Conservation (phyloP, 2,329 filamentous ascomycete species). For the Epichloe sibirici region DNA sequence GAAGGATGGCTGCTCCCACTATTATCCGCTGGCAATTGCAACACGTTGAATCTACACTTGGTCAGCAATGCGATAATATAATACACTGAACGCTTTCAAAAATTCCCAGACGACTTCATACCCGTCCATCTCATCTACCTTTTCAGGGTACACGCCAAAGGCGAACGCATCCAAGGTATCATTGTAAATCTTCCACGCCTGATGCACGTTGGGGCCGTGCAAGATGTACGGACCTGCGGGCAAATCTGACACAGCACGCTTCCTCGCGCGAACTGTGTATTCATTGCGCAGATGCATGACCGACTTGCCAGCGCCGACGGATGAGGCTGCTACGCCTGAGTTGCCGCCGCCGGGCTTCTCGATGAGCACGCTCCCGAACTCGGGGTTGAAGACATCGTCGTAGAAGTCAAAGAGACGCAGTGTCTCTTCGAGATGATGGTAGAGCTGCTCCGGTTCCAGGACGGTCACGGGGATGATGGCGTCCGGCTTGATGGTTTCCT, state of each 20-base stretch:
- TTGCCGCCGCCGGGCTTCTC: slow-evolving; percentile 22
- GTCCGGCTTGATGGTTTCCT: slow-evolving; percentile 29
- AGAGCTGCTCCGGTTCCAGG: slow-evolving; percentile 25
- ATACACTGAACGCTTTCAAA: background rate
- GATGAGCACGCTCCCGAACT: slow-evolving; percentile 26
- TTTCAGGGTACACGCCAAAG: slow-evolving; percentile 24
- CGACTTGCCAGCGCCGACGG: background rate
- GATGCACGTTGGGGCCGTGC: slow-evolving; percentile 27
- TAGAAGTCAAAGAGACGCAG: slow-evolving; percentile 20
- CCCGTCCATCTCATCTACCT: slow-evolving; percentile 7
- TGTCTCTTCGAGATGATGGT: slow-evolving; percentile 22
- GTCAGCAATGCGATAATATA: background rate
- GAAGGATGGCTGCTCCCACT: slow-evolving; percentile 9
- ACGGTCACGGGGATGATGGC: slow-evolving; percentile 28
- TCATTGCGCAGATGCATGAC: slow-evolving; percentile 9
- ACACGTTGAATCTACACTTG: slow-evolving; percentile 2
- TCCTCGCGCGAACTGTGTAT: slow-evolving; percentile 9
- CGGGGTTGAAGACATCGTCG: slow-evolving; percentile 27
- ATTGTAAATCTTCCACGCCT: slow-evolving; percentile 29
- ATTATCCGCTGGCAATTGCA: slow-evolving; percentile 1
- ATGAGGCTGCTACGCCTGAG: background rate
- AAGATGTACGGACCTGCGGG: slow-evolving; percentile 30
- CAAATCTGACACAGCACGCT: slow-evolving; percentile 12
- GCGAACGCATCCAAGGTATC: slow-evolving; percentile 25
- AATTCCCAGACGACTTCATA: background rate